Evolutionary conservation across 441 rosid genomes (phyloP).

Genomic region (Eugenia klotzschiana): DNA sequence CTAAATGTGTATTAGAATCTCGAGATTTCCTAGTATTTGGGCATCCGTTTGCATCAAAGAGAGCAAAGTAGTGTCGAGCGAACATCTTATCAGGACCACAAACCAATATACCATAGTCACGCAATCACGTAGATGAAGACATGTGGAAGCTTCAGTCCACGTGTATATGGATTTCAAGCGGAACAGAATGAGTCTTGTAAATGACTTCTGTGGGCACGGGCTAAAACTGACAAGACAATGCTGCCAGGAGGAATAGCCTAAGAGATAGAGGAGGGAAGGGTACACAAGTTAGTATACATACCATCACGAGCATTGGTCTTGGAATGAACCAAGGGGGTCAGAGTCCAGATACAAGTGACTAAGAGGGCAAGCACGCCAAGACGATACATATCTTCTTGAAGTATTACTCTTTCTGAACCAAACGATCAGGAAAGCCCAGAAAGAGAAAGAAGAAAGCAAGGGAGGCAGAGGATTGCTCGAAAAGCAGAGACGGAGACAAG

Average conservation of each 20-base stretch:
- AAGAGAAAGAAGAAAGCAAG: background rate
- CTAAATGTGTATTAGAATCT: slow-evolving; percentile 1
- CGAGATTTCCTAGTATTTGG: background rate
- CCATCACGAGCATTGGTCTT: slow-evolving; percentile 65
- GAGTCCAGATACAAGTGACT: slow-evolving; percentile 14
- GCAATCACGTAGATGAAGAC: background rate
- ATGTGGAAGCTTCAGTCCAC: background rate
- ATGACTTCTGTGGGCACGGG: background rate
- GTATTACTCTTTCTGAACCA: background rate
- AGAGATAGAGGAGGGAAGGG: background rate
- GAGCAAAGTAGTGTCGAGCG: background rate
- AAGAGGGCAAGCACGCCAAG: background rate
- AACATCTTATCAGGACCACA: background rate
- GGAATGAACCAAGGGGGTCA: slow-evolving; percentile 27
- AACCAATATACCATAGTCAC: background rate
- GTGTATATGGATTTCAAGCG: background rate
- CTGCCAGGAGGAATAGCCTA: background rate
- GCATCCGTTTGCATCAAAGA: background rate
- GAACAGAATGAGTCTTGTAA: background rate
- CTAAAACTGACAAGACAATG: background rate
- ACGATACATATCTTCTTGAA: background rate
- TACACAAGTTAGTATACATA: slow-evolving; percentile 1
- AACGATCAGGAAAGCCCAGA: background rate
- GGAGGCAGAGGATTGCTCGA: background rate
- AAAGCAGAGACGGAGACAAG: background rate